Conservation (phyloP, 2,329 filamentous ascomycete genomes). For the Trichocomaceae sp. region DNA sequence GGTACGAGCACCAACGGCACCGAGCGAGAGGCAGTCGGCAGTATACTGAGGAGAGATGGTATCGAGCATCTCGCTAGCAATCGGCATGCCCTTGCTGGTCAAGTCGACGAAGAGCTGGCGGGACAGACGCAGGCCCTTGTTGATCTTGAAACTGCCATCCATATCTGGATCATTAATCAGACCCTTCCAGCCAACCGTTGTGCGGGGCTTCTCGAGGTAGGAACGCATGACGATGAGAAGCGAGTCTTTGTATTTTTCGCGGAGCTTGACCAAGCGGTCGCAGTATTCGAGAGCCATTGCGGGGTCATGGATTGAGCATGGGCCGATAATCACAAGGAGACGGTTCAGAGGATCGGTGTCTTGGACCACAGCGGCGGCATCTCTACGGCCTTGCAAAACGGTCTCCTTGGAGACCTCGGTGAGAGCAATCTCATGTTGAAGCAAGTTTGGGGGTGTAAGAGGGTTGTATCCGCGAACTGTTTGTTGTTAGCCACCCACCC, state of each 20-base stretch:
- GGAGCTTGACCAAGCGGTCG: constrained; percentile 69
- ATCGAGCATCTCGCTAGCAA: constrained; percentile 96
- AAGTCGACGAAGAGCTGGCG: constrained; percentile 90
- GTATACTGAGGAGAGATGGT: constrained; percentile 97
- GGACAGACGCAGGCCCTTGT: constrained; percentile 84
- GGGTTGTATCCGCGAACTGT: constrained; percentile 84
- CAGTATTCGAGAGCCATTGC: constrained; percentile 88
- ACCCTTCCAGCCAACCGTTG: constrained; percentile 97
- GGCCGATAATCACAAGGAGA: constrained; percentile 76
- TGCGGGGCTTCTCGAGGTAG: constrained; percentile 97
- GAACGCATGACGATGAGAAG: constrained; percentile 94
- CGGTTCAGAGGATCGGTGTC: constrained; percentile 52
- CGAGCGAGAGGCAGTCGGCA: constrained; percentile 82
- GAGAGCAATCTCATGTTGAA: constrained; percentile 79
- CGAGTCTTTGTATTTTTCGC: constrained; percentile 82
- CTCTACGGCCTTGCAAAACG: constrained; percentile 54
- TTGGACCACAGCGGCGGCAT: constrained; percentile 56
- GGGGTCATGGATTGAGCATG: constrained; percentile 96
- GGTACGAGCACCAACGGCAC: constrained; percentile 90
- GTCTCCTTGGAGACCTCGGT: constrained; percentile 42
- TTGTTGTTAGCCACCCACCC: not conserved
- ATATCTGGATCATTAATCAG: constrained; percentile 98
- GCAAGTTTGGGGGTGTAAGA: constrained; percentile 83
- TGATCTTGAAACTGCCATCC: constrained; percentile 97
- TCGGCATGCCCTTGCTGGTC: constrained; percentile 85